Base-by-base conservation (phyloP, 352 stramenopile genomes). In the Pythium chondricola region DNA sequence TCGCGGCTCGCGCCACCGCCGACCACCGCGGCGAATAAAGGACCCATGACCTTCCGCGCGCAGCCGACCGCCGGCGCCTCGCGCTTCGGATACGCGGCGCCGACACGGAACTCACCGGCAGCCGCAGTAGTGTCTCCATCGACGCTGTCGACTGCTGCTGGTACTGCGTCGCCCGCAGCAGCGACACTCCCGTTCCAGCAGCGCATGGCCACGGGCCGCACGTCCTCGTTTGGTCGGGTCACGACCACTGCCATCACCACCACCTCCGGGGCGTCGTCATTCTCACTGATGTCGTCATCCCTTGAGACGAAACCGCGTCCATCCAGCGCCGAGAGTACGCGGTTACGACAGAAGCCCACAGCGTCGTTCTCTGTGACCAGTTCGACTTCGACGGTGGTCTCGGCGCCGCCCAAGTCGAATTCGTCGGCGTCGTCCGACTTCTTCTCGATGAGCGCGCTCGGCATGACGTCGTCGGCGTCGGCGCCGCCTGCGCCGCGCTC, bases 321-420 rank as follows among this genome's bases (percentile, higher is more conserved):
- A 17, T 67, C 71, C 17, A 84, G 74, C 38, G 77, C 73, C n/a
- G 64, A 53, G 36, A 49, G 46, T 43, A 84, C 72, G 35, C 72
- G 59, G 14, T 47, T 91, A 56, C 69, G 77, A 10, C 77, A 83
- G 48, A 86, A 85, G 44, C 69, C 73, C 0, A 31, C 52, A 9
- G 30, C 54, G 17, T 25, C 38, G 13, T 24, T 35, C 11, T 62
- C 46, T 6, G 38, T 39, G 29, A 43, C 52, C 16, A 59, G 48
- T 30, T 29, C 42, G 17, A 21, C 45, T 6, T 24, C 39, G 21
- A 49, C 45, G 14, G 9, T 25, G 2, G 16, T 26, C 4, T 26
- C 26, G 8, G 21, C 20, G 46, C 16, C 30, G n/a, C n/a, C n/a
- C n/a, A n/a, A n/a, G n/a, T n/a, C n/a, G n/a, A n/a, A n/a, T n/a